Conservation (phyloP, 75 land plant species). For the Pinus tabuliformis region DNA sequence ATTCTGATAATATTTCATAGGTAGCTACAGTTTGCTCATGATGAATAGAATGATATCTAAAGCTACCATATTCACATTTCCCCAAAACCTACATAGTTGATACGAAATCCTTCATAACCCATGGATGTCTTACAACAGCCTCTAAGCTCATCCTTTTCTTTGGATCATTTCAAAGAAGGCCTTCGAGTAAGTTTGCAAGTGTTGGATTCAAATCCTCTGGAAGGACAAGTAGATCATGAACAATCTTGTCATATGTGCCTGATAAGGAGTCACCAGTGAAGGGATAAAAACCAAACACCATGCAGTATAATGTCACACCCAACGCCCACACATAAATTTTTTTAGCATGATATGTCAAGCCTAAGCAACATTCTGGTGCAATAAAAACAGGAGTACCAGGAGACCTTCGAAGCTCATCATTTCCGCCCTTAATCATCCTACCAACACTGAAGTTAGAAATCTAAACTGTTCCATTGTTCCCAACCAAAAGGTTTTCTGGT, state of each 20-base stretch:
- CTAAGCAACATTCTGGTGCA: too few species aligned
- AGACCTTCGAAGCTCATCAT: too few species aligned
- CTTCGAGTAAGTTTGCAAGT: slow-evolving; percentile 57
- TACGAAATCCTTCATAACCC: neutral
- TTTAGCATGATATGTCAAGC: too few species aligned
- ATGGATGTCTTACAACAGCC: slow-evolving; percentile 1
- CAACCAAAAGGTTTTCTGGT: too few species aligned
- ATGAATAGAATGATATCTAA: neutral
- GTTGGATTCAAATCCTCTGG: slow-evolving; percentile 58
- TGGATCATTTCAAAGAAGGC: slow-evolving; percentile 82
- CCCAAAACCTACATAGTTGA: neutral
- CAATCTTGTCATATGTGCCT: slow-evolving; percentile 40
- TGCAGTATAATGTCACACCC: too few species aligned
- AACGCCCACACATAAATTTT: too few species aligned
- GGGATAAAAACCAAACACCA: too few species aligned
- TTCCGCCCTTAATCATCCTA: too few species aligned
- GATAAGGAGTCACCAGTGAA: too few species aligned
- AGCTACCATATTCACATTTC: neutral
- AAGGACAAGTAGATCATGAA: slow-evolving; percentile 48
- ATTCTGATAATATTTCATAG: neutral
- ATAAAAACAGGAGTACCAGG: too few species aligned
- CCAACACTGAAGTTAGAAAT: too few species aligned
- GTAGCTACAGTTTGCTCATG: neutral
- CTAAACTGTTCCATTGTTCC: too few species aligned
- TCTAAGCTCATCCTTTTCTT: neutral